Evolutionary conservation across 2,329 filamentous ascomycete species (phyloP).

Genomic region (Zasmidium angulare): DNA sequence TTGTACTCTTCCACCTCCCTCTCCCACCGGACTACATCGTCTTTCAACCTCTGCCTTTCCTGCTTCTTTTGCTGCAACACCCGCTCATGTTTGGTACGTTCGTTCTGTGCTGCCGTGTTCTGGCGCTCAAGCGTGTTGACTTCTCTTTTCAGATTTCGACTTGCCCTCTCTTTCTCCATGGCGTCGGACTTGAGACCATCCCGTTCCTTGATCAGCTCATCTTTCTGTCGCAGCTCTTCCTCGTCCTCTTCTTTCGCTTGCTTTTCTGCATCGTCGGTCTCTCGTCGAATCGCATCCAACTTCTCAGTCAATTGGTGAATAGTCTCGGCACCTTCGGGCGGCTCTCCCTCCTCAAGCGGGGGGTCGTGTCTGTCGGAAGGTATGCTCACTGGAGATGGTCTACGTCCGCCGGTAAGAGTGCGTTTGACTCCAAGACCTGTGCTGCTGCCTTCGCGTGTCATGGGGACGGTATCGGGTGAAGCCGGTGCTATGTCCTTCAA

Average conservation of each 20-base stretch:
- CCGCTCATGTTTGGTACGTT: slow-evolving; percentile 75
- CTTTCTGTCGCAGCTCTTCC: slow-evolving; percentile 47
- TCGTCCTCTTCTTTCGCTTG: slow-evolving; percentile 64
- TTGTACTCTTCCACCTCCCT: slow-evolving; percentile 60
- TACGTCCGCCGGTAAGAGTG: slow-evolving; percentile 65
- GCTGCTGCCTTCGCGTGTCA: slow-evolving; percentile 67
- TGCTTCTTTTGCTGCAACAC: slow-evolving; percentile 66
- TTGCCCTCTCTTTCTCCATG: slow-evolving; percentile 89
- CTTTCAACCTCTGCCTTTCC: slow-evolving; percentile 67
- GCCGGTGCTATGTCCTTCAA: slow-evolving; percentile 57
- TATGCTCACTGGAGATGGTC: slow-evolving; percentile 61
- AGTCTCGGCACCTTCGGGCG: slow-evolving; percentile 62
- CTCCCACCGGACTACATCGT: slow-evolving; percentile 69
- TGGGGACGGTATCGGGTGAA: slow-evolving; percentile 61
- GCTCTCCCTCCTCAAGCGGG: slow-evolving; percentile 40
- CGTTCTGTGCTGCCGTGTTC: slow-evolving; percentile 77
- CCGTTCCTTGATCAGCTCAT: slow-evolving; percentile 67
- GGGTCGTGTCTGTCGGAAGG: slow-evolving; percentile 38
- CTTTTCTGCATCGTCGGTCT: slow-evolving; percentile 75
- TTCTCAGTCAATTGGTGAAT: slow-evolving; percentile 77
- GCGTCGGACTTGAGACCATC: slow-evolving; percentile 74
- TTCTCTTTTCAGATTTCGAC: slow-evolving; percentile 77
- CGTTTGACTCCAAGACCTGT: slow-evolving; percentile 57
- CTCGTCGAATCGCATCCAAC: slow-evolving; percentile 75
- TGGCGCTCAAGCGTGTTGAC: slow-evolving; percentile 76